phyloP scores from a whole-genome alignment of 2,329 filamentous ascomycete genomes.

The Botrytis hyacinthi region DNA sequence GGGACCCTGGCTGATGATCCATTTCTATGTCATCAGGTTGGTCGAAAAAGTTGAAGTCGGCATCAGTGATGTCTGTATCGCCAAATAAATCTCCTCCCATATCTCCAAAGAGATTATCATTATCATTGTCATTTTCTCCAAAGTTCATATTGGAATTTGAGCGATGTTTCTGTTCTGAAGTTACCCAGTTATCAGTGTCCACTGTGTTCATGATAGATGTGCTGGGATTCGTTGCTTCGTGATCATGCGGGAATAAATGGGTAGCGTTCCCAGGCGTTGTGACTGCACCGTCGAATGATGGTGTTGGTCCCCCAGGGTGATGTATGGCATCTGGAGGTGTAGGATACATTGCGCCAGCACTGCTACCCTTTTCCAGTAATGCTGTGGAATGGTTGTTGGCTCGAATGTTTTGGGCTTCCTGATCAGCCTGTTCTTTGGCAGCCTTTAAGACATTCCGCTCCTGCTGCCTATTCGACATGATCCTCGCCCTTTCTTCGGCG shows the following conservation, averaged over 20 bases:
- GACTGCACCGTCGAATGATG: slow-evolving; percentile 54
- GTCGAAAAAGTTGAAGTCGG: slow-evolving; percentile 82
- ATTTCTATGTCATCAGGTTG: slow-evolving; percentile 46
- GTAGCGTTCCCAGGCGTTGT: slow-evolving; percentile 53
- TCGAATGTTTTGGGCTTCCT: slow-evolving; percentile 44
- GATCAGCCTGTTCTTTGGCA: slow-evolving; percentile 43
- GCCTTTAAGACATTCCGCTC: slow-evolving; percentile 47
- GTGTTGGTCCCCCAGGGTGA: slow-evolving; percentile 51
- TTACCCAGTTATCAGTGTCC: slow-evolving; percentile 34
- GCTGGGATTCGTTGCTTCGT: slow-evolving; percentile 32
- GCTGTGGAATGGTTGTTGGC: slow-evolving; percentile 53
- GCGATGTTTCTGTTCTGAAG: slow-evolving; percentile 32
- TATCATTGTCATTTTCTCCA: slow-evolving; percentile 34
- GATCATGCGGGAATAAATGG: slow-evolving; percentile 42
- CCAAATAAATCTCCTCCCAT: slow-evolving; percentile 68
- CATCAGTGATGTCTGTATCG: slow-evolving; percentile 67
- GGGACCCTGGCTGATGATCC: slow-evolving; percentile 18
- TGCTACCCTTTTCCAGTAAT: slow-evolving; percentile 50
- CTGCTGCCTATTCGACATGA: slow-evolving; percentile 48
- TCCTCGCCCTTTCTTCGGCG: slow-evolving; percentile 44
- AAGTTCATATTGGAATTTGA: slow-evolving; percentile 30
- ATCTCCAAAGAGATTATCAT: slow-evolving; percentile 62
- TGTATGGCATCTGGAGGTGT: slow-evolving; percentile 68
- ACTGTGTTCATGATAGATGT: slow-evolving; percentile 25
- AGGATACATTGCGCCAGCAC: slow-evolving; percentile 61